phyloP scores from a whole-genome alignment of 192 early-diverging fungal species.

The Coemansia sp. region DNA sequence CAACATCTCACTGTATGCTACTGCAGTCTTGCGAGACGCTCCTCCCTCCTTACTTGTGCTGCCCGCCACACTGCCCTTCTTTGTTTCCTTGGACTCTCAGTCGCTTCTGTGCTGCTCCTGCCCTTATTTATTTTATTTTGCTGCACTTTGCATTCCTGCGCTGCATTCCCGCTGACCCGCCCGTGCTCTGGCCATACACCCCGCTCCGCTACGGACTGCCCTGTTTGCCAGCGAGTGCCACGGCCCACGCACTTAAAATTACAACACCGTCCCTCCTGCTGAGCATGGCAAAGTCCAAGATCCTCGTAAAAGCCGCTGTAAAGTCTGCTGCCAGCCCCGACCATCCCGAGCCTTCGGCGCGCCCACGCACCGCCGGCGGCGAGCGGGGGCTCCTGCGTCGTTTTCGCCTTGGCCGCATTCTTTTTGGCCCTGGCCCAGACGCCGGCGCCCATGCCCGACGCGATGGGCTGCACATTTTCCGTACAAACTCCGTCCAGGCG shows the following conservation, averaged over 20 bases:
- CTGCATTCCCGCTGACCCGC: background rate
- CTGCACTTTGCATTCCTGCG: background rate
- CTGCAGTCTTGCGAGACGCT: background rate
- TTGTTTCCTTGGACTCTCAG: background rate
- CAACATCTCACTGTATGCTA: background rate
- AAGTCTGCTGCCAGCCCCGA: constrained; percentile 21
- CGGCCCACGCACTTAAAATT: background rate
- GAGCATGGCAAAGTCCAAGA: constrained; percentile 49
- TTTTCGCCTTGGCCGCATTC: constrained; percentile 46
- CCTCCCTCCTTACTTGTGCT: background rate
- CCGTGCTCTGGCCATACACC: background rate
- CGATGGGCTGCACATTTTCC: constrained; percentile 14
- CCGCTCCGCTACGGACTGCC: background rate
- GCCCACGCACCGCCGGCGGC: constrained; percentile 49
- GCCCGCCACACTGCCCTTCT: background rate
- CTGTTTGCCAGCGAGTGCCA: background rate
- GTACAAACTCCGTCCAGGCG: constrained; percentile 39
- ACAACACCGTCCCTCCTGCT: background rate
- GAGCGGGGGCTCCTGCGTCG: constrained; percentile 43
- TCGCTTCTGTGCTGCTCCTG: background rate
- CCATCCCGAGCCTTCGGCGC: constrained; percentile 16
- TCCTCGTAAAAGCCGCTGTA: constrained; percentile 27
- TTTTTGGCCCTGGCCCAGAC: constrained; percentile 29
- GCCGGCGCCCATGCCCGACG: background rate
- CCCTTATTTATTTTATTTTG: constrained; percentile 1